Evolutionary conservation across 371 early-diverging fungal species (phyloP), one percentile per base, ranked within the genome.

Genomic region (Rhizomucor pusillus): DNA sequence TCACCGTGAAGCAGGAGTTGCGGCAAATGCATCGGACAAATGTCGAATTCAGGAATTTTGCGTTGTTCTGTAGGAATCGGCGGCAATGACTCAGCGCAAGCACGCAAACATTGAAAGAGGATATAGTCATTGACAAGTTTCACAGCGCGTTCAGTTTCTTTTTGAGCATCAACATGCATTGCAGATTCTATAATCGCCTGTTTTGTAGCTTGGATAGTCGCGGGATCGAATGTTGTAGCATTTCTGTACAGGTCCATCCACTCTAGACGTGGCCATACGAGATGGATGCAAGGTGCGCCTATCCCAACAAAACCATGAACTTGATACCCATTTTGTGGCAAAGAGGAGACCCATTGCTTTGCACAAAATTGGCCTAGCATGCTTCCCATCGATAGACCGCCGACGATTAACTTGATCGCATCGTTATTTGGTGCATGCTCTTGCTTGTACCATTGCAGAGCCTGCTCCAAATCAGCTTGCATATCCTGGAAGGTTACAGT

Each of bases 351-450:
- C 53, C 58, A 54, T 20, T 37, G 20, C 46, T 52, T 35, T 6
- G 23, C 29, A 48, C 63, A 62, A 10, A 56, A 13, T 45, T 73
- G 62, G 3, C 64, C 61, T 1, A 71, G 40, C 43, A 76, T 60
- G 7, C 71, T 66, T 33, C 77, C 77, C 73, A 76, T 70, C 0
- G 73, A 76, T 1, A 76, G 25, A 1, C 77, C 77, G 10, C 66
- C 71, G 1, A 73, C 5, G 14, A 69, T 53, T 4, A 73, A 13
- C 0, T 51, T 43, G 12, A 12, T 36, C 33, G 18, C 41, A 3
- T 12, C 11, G 19, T 14, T 19, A 11, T n/a, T 18, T 46, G 3
- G 22, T 34, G 35, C 5, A n/a, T 49, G 33, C 47, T 54, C 11
- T 12, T 44, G 14, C 44, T 58, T 58, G 13, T 63, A 43, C 43